phyloP scores from a whole-genome alignment of 1,139 yeast species.

The Hansenula anomala region DNA sequence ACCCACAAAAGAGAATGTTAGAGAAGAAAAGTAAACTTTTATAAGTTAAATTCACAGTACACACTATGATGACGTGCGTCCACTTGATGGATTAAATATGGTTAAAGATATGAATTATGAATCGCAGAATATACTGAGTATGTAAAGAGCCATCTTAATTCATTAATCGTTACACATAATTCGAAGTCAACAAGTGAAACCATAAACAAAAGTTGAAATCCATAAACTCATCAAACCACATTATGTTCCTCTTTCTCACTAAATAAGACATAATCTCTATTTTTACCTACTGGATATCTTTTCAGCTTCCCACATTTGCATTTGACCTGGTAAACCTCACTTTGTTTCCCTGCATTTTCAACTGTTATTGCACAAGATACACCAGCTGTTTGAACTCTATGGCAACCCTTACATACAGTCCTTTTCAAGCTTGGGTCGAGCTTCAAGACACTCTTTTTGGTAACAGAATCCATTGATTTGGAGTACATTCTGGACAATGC shows the following conservation, averaged over 20 bases:
- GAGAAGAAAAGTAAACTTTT: conserved; percentile 1
- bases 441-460: conserved; percentile 60
- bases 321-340: conserved; percentile 26
- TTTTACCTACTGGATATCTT: conserved; percentile 35
- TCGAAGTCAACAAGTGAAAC: background rate
- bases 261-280: conserved; percentile 28
- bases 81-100: no score
- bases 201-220: background rate
- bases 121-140: no score
- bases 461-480: conserved; percentile 40
- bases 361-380: conserved; percentile 30
- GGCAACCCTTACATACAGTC: conserved; percentile 55
- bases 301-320: conserved; percentile 35
- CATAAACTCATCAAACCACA: no score
- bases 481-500: conserved; percentile 45
- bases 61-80: background rate
- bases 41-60: no score
- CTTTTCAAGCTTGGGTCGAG: conserved; percentile 59
- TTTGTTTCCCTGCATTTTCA: conserved; percentile 19
- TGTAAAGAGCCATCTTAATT: no score
- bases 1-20: conserved; percentile 31
- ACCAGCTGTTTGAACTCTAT: conserved; percentile 44
- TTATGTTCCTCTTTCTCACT: conserved; percentile 12
- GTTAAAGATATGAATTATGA: background rate
- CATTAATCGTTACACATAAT: no score